Base-by-base conservation (phyloP, 148 eudicot species). In the Amaranthus hypochondriacus region DNA sequence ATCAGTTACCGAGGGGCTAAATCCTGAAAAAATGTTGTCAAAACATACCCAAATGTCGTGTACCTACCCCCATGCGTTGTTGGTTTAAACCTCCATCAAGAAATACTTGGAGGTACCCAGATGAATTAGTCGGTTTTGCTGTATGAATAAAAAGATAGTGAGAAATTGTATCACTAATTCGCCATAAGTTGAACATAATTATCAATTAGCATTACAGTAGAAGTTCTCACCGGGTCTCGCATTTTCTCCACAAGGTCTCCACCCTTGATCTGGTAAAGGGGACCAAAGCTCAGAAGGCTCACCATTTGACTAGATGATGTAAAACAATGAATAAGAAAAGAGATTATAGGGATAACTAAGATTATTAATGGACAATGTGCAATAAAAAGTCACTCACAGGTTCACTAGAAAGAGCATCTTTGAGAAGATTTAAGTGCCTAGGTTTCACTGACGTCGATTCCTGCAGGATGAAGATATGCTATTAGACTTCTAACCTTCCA, bases 11-110 rank as follows among this genome's bases (percentile, higher is more conserved):
- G 9, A 66, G 14, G 11, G 28, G 66, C 46, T 15, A 8, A 66
- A 62, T 55, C 4, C 8, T 42, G 28, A 6, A 63, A 21, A 71
- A 46, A 47, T 21, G 48, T 28, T 28, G 39, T 28, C 46, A 67
- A 13, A 13, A 21, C 14, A 66, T 21, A 48, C 5, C 55, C 43
- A 58, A 48, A 67, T 71, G 56, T 47, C 43, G 10, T 57, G 55
- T 54, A 83, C 92, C 50, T 86, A 95, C 98, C 83, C 98, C 98
- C 98, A 95, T 90, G 70, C 98, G 83, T 81, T 95, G 97, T 85
- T 95, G 98, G 80, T 95, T 95, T 74, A 95, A 79, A 49, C 98
- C 98, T 79, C 97, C 98, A 78, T 95, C 98, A 72, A 95, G 97
- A 77, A 95, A 95, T 56, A 95, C 86, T 78, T 95, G 98, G 65